These are phyloP conservation scores for Rhizopus stolonifer DNA, from an alignment of 371 early-diverging fungal species.

Conservation along the genomic window DNA sequence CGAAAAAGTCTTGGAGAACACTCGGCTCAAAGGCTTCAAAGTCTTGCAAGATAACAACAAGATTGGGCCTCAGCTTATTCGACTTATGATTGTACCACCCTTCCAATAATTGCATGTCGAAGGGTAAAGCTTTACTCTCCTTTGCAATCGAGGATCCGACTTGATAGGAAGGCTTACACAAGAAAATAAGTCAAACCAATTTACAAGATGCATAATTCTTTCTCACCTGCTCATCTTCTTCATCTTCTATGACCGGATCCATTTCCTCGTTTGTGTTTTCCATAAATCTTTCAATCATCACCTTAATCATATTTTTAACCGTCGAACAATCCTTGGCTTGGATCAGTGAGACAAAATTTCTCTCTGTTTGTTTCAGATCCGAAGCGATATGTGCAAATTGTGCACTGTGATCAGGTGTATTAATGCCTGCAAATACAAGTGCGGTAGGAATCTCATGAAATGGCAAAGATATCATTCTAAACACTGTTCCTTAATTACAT, in stretches of 20 bases:
- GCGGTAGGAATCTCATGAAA: slow-evolving; percentile 69
- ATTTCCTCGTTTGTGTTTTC: slow-evolving; percentile 9
- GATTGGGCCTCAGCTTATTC: slow-evolving; percentile 28
- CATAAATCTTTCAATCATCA: slow-evolving; percentile 64
- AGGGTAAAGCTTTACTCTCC: slow-evolving; percentile 30
- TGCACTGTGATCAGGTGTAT: slow-evolving; percentile 45
- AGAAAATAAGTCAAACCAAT: background rate
- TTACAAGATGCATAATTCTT: no score
- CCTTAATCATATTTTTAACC: slow-evolving; percentile 54
- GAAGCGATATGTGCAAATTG: slow-evolving; percentile 50
- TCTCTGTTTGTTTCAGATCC: slow-evolving; percentile 32
- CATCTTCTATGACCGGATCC: slow-evolving; percentile 26
- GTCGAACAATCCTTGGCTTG: slow-evolving; percentile 66
- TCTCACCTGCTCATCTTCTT: slow-evolving; percentile 32
- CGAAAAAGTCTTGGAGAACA: slow-evolving; percentile 74
- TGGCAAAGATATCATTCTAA: slow-evolving; percentile 36
- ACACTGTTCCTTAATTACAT: background rate
- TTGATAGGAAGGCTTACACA: slow-evolving; percentile 6
- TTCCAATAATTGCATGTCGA: slow-evolving; percentile 63
- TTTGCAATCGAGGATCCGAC: slow-evolving; percentile 11
- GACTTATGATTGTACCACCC: slow-evolving; percentile 58
- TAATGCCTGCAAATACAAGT: slow-evolving; percentile 66
- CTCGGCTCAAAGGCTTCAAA: slow-evolving; percentile 80
- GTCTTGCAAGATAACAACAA: slow-evolving; percentile 83
- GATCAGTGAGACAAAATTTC: slow-evolving; percentile 60